These are phyloP conservation scores for Dalbergia cochinchinensis DNA, from an alignment of 306 rosid genomes.

Conservation along the genomic window DNA sequence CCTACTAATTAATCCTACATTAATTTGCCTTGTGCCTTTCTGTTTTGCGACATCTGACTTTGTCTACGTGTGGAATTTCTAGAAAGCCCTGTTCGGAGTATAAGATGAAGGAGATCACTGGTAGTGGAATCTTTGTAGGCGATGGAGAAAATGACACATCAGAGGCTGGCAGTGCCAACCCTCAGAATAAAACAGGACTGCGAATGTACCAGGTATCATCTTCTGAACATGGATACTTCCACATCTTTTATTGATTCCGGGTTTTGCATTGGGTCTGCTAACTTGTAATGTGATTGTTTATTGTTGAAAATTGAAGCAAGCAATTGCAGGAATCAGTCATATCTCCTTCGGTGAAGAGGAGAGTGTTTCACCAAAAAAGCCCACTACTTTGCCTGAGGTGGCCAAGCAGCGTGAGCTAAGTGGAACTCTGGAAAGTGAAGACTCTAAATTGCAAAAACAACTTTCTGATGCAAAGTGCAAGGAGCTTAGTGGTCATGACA, in stretches of 20 bases:
- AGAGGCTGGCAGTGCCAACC: conserved; percentile 71
- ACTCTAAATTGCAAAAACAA: conserved; percentile 77
- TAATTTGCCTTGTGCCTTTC: neutral
- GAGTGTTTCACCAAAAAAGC: conserved; percentile 78
- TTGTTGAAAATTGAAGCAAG: conserved; percentile 70
- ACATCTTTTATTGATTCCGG: neutral
- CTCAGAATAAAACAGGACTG: conserved; percentile 73
- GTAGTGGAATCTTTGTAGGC: conserved; percentile 88
- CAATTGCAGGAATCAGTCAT: conserved; percentile 88
- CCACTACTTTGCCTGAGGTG: conserved; percentile 79
- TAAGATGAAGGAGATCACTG: conserved; percentile 99
- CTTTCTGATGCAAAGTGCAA: conserved; percentile 93
- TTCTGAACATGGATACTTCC: conserved; percentile 6
- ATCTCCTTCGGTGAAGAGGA: conserved; percentile 94
- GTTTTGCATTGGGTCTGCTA: conserved; percentile 30
- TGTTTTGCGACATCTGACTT: conserved; percentile 42
- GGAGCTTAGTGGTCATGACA: conserved; percentile 94
- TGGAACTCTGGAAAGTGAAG: conserved; percentile 92
- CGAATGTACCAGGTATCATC: conserved; percentile 91
- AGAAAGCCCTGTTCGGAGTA: conserved; percentile 94
- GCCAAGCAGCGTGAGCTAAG: conserved; percentile 98
- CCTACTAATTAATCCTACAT: neutral
- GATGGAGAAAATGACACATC: conserved; percentile 66
- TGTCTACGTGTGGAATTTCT: conserved; percentile 43
- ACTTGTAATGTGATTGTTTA: conserved; percentile 41